Conservation (phyloP, 2,329 filamentous ascomycete species). For the Alternaria sp. region DNA sequence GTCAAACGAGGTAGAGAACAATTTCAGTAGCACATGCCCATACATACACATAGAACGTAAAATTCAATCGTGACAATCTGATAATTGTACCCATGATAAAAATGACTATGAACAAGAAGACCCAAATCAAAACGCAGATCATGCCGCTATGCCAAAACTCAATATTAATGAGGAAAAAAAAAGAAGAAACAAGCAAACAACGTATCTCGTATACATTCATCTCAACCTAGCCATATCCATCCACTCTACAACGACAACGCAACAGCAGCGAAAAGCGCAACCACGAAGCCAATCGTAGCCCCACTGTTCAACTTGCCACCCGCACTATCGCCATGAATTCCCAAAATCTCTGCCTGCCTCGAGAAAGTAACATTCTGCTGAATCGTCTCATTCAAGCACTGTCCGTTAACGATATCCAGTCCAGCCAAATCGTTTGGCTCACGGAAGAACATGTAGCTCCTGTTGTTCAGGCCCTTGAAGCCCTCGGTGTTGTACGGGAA, state of each 20-base stretch:
- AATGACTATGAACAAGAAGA: slow-evolving; percentile 2
- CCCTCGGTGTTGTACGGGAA: slow-evolving; percentile 80
- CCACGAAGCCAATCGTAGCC: slow-evolving; percentile 44
- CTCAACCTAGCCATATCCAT: not conserved
- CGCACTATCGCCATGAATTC: slow-evolving; percentile 44
- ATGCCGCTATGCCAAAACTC: not conserved
- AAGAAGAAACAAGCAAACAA: not conserved
- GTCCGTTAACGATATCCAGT: slow-evolving; percentile 72
- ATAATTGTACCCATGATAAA: not conserved
- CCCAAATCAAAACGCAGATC: not conserved
- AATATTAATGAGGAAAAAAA: too few relatives aligned
- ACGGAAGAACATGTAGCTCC: slow-evolving; percentile 81
- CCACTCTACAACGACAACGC: slow-evolving; percentile 31
- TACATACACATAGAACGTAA: not conserved
- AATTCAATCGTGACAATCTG: not conserved
- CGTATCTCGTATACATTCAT: slow-evolving; percentile 10
- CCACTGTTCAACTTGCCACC: slow-evolving; percentile 36
- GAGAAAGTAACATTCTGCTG: slow-evolving; percentile 76
- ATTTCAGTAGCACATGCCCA: too few relatives aligned
- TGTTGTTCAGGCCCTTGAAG: slow-evolving; percentile 72
- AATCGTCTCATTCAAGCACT: slow-evolving; percentile 72
- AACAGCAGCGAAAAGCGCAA: slow-evolving; percentile 46
- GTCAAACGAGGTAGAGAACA: too few relatives aligned
- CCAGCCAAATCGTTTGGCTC: slow-evolving; percentile 73
- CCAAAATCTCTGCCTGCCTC: slow-evolving; percentile 47